Percentiles rank a stretch among this genome's conserved stretches.
Conservation (phyloP, 108 stramenopile species). For the Aurantiochytrium sp. region DNA sequence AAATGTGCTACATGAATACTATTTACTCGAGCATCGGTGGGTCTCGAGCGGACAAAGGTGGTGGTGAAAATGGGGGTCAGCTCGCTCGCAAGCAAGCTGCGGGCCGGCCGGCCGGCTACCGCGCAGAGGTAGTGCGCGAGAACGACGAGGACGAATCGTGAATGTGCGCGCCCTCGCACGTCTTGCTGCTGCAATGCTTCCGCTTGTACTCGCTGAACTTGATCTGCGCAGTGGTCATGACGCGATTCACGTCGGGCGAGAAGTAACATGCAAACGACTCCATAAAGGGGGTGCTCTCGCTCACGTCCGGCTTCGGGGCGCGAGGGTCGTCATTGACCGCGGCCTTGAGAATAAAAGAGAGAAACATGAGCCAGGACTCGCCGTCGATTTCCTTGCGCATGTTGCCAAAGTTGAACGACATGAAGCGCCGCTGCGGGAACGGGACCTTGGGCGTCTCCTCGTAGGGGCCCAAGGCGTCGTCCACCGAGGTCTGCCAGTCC, state of each 20-base stretch:
- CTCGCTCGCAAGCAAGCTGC: no score
- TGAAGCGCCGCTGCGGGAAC: neutral
- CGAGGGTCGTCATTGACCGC: neutral
- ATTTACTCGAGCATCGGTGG: no score
- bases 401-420: slow-evolving; percentile 8
- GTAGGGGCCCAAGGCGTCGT: neutral
- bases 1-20: no score
- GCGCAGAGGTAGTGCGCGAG: no score
- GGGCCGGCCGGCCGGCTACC: no score
- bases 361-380: neutral
- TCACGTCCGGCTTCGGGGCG: neutral
- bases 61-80: no score
- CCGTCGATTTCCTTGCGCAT: neutral
- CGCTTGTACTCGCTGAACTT: neutral
- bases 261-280: neutral
- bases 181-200: neutral
- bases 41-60: no score
- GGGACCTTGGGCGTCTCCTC: neutral
- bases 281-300: neutral
- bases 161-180: no score
- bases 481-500: neutral
- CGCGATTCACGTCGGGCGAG: neutral
- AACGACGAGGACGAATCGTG: no score
- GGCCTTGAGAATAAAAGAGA: neutral
- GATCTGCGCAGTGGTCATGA: neutral